Evolutionary conservation across 129 eudicot species (phyloP), one percentile per base, ranked within the genome.

Genomic region (Artemisia argyi): DNA sequence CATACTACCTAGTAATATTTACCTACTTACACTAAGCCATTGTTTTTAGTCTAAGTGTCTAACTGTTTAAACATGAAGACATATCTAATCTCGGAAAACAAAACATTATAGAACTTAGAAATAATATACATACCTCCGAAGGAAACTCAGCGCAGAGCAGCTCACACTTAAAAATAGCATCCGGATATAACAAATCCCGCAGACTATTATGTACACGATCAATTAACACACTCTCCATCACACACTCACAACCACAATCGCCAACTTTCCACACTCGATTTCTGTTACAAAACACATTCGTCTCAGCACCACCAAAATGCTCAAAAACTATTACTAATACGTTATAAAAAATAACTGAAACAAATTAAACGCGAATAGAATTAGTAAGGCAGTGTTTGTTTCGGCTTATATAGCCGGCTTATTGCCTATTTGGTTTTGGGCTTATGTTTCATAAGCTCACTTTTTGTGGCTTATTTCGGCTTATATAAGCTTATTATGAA

Each of bases 131-230:
- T 64, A 94, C 98, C 97, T 94, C 99, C 0, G 97, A 80, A 17
- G 97, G 96, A 69, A 90, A 94, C 85, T 94, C 93, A 5, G 99
- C 87, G 59, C 99, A 94, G 71, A 94, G 97, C 14, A 97, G 97
- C 56, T 94, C 93, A 73, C 97, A 86, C 86, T 90, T 78, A 83
- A 94, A 94, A 71, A 94, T 86, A 54, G 99, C 96, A 74, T 94
- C 90, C 3, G 82, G 85, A 66, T 88, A 69, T 81, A 90, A 62
- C 3, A 94, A 79, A 78, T 87, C 84, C 53, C 84, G 82, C 53
- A 94, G 72, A 75, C 91, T 90, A 77, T 84, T 87, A 53, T 85
- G 85, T 49, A 94, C 97, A 58, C 89, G 83, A 58, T 88, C 93
- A 10, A 74, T 79, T 20, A 94, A 81, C 76, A 90, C 82, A 9